Conservation (phyloP, 768 basidiomycete species). For the Megacollybia marginata region DNA sequence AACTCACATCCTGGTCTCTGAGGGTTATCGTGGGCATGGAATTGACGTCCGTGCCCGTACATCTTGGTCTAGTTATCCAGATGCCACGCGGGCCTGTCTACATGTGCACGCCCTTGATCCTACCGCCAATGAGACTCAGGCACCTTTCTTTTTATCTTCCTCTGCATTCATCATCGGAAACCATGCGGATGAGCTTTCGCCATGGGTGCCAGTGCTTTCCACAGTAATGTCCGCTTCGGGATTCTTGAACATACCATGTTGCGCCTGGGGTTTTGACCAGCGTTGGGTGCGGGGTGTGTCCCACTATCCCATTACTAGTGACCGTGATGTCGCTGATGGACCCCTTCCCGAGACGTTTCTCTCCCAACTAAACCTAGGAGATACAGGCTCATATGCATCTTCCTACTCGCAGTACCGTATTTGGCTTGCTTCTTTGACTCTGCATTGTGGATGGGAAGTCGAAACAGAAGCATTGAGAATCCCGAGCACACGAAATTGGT, state of each 20-base stretch:
- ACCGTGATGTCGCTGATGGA: slow-evolving; percentile 11
- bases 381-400: background rate
- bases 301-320: slow-evolving; percentile 18
- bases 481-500: slow-evolving; percentile 93
- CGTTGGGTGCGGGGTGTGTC: slow-evolving; percentile 45
- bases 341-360: background rate
- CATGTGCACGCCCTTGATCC: slow-evolving; percentile 72
- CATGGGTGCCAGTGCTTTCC: slow-evolving; percentile 85
- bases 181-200: slow-evolving; percentile 94
- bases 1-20: slow-evolving; percentile 75
- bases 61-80: slow-evolving; percentile 79
- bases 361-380: background rate
- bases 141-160: slow-evolving; percentile 23
- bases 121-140: slow-evolving; percentile 9
- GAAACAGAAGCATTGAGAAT: slow-evolving; percentile 86
- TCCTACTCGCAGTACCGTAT: slow-evolving; percentile 75
- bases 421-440: slow-evolving; percentile 72
- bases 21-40: slow-evolving; percentile 81
- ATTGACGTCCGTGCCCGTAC: slow-evolving; percentile 80
- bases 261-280: slow-evolving; percentile 74
- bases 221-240: slow-evolving; percentile 53
- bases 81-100: slow-evolving; percentile 50
- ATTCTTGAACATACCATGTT: slow-evolving; percentile 85
- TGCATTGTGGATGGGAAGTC: slow-evolving; percentile 77
- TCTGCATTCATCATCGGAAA: slow-evolving; percentile 84